Evolutionary conservation across 345 rosid genomes (phyloP).

Genomic region (Pistacia vera): DNA sequence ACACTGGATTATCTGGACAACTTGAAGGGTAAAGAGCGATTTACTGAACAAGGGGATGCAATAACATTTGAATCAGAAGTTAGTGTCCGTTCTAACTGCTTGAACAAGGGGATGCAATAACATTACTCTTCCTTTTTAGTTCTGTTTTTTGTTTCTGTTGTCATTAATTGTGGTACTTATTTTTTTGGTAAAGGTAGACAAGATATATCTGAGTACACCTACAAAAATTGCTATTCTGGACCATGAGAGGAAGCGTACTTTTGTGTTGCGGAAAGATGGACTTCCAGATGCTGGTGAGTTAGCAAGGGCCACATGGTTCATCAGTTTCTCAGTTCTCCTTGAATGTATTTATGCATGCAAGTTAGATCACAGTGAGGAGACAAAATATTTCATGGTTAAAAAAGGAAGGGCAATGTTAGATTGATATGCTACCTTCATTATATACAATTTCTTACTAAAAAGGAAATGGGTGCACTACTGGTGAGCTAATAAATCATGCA

Average conservation of each 20-base stretch:
- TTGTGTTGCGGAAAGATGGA: slow-evolving; percentile 63
- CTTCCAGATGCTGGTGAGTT: slow-evolving; percentile 70
- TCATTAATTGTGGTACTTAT: background rate
- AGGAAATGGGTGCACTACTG: too few relatives aligned
- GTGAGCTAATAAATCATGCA: too few relatives aligned
- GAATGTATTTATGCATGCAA: background rate
- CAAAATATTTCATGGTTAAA: background rate
- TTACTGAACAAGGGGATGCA: slow-evolving; percentile 73
- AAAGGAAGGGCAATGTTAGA: background rate
- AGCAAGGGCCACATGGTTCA: background rate
- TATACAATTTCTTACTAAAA: background rate
- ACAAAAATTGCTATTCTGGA: slow-evolving; percentile 65
- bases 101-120: background rate
- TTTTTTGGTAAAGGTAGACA: slow-evolving; percentile 39
- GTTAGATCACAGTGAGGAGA: background rate
- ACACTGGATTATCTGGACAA: slow-evolving; percentile 65
- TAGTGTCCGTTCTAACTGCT: slow-evolving; percentile 16
- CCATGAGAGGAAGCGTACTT: slow-evolving; percentile 65
- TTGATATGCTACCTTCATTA: background rate
- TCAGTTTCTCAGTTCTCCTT: background rate
- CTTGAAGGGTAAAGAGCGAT: slow-evolving; percentile 49
- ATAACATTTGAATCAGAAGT: slow-evolving; percentile 68
- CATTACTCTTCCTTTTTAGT: background rate
- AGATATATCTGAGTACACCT: slow-evolving; percentile 56
- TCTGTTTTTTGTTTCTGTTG: background rate